These are phyloP conservation scores for Kodamaea fukazawae DNA, from an alignment of 805 yeast species.

Conservation along the genomic window DNA sequence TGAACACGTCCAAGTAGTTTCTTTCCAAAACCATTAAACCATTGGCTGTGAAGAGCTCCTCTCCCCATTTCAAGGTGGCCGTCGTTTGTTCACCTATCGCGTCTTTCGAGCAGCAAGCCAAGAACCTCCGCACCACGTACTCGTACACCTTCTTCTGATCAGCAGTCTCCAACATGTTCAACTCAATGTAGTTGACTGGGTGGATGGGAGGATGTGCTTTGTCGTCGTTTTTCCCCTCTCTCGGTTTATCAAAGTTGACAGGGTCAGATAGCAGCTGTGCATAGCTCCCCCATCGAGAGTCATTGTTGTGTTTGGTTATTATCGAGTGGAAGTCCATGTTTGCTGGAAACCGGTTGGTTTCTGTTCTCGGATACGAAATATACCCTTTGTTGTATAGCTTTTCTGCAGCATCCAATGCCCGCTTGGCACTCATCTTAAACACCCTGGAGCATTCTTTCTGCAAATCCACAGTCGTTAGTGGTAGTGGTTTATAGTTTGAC, in stretches of 20 bases:
- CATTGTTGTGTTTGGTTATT: slow-evolving; percentile 57
- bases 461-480: slow-evolving; percentile 89
- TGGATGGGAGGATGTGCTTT: slow-evolving; percentile 99
- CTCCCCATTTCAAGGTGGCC: slow-evolving; percentile 70
- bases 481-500: slow-evolving; percentile 77
- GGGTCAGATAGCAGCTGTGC: slow-evolving; percentile 42
- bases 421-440: slow-evolving; percentile 77
- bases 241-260: slow-evolving; percentile 49
- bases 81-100: slow-evolving; percentile 75
- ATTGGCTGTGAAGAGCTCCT: slow-evolving; percentile 66
- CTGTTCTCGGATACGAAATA: slow-evolving; percentile 95
- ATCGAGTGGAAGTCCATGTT: slow-evolving; percentile 67
- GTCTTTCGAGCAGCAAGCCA: slow-evolving; percentile 90
- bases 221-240: slow-evolving; percentile 83
- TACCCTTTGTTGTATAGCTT: slow-evolving; percentile 80
- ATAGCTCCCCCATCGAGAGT: slow-evolving; percentile 68
- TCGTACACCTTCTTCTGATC: slow-evolving; percentile 77
- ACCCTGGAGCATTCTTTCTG: slow-evolving; percentile 80
- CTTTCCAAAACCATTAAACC: slow-evolving; percentile 72
- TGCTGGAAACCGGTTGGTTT: slow-evolving; percentile 82
- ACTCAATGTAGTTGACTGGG: slow-evolving; percentile 58
- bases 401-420: slow-evolving; percentile 76
- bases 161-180: slow-evolving; percentile 24
- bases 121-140: slow-evolving; percentile 77
- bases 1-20: slow-evolving; percentile 79